Conservation (phyloP, 768 basidiomycete genomes). For the Melanogaster broomeanus region DNA sequence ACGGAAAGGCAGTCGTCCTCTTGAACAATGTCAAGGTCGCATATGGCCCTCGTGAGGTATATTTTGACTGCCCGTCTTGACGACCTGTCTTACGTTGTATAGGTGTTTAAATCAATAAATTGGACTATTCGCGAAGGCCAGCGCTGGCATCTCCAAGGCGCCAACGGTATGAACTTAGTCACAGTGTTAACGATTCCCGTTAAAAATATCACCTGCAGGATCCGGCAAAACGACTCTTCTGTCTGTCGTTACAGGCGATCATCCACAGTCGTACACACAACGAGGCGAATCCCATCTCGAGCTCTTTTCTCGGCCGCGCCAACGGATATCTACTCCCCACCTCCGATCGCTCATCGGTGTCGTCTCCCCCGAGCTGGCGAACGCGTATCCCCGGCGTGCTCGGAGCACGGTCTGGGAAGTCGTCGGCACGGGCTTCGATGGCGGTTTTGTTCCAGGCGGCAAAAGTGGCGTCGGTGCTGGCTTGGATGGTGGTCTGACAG, state of each 20-base stretch:
- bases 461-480: slow-evolving; percentile 48
- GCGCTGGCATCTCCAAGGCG: slow-evolving; percentile 87
- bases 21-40: slow-evolving; percentile 68
- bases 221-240: slow-evolving; percentile 96
- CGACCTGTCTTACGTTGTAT: background rate
- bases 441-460: slow-evolving; percentile 66
- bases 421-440: slow-evolving; percentile 86
- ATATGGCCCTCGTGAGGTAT: slow-evolving; percentile 66
- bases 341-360: slow-evolving; percentile 73
- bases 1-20: slow-evolving; percentile 51
- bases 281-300: slow-evolving; percentile 42
- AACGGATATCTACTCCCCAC: slow-evolving; percentile 63
- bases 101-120: slow-evolving; percentile 76
- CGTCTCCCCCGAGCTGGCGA: slow-evolving; percentile 86
- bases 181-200: background rate
- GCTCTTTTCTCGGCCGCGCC: slow-evolving; percentile 65
- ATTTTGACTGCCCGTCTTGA: background rate
- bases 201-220: slow-evolving; percentile 42
- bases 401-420: slow-evolving; percentile 75
- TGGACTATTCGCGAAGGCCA: slow-evolving; percentile 86
- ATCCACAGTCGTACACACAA: slow-evolving; percentile 92
- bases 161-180: slow-evolving; percentile 63
- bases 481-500: slow-evolving; percentile 37
- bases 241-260: slow-evolving; percentile 88
- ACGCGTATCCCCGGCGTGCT: slow-evolving; percentile 81